Percentiles rank a stretch among this genome's conserved stretches.
Conservation (phyloP, 2,329 filamentous ascomycete species). For the Ceratocystis ficicola region DNA sequence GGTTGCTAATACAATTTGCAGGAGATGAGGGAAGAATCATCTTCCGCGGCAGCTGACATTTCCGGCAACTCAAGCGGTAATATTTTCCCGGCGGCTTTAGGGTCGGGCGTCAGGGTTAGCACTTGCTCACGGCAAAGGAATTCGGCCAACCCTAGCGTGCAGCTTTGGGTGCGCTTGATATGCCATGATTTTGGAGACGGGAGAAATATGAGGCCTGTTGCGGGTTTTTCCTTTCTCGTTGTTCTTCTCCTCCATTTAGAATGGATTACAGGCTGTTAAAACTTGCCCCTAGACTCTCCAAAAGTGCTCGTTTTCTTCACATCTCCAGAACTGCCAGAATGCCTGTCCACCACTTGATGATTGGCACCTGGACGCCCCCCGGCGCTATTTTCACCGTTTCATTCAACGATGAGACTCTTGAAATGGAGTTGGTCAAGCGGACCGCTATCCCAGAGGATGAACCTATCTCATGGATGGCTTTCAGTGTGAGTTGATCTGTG, state of each 20-base stretch:
- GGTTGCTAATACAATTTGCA: slow-evolving; percentile 3
- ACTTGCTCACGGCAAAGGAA: not conserved
- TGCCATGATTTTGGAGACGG: slow-evolving; percentile 1
- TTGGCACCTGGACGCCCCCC: slow-evolving; percentile 82
- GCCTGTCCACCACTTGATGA: slow-evolving; percentile 77
- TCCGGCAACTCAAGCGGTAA: slow-evolving; percentile 6
- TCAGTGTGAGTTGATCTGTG: slow-evolving; percentile 49
- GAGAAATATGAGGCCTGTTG: not conserved
- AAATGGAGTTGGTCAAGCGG: slow-evolving; percentile 62
- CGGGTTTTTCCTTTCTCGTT: not conserved
- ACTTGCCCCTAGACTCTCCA: not conserved
- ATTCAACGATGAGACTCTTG: slow-evolving; percentile 71
- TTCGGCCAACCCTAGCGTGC: not conserved
- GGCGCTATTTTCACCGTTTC: slow-evolving; percentile 81
- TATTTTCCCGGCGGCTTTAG: not conserved
- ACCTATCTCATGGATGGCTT: slow-evolving; percentile 89
- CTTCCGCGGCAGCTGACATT: not conserved
- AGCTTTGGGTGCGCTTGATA: not conserved
- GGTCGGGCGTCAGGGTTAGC: not conserved
- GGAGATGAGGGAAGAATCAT: not conserved
- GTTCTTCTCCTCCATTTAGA: not conserved
- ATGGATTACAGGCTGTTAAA: not conserved
- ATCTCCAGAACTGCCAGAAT: slow-evolving; percentile 36
- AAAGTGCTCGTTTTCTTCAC: not conserved
- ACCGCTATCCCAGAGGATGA: slow-evolving; percentile 72